Evolutionary conservation across 2,329 filamentous ascomycete genomes (phyloP).

Genomic region (Penicillium sclerotiorum): DNA sequence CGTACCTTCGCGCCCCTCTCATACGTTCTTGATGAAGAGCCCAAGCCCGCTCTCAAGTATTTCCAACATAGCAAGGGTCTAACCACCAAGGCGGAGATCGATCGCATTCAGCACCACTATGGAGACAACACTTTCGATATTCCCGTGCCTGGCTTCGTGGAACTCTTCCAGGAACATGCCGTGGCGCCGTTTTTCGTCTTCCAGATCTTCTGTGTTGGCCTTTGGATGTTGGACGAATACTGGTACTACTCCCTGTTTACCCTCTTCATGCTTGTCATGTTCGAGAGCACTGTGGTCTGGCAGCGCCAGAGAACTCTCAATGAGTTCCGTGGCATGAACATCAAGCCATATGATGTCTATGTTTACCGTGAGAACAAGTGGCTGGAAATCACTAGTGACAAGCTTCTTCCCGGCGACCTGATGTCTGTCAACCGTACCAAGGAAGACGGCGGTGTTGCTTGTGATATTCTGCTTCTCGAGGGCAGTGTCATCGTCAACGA

Average conservation of each 20-base stretch:
- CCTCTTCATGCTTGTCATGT: conserved; percentile 95
- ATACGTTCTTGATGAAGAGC: conserved; percentile 82
- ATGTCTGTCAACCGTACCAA: conserved; percentile 92
- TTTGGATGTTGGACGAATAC: conserved; percentile 99
- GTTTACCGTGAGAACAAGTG: conserved; percentile 87
- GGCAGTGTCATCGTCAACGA: conserved; percentile 98
- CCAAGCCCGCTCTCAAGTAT: conserved; percentile 73
- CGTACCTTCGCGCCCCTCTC: conserved; percentile 78
- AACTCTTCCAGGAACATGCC: conserved; percentile 97
- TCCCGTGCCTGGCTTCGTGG: conserved; percentile 90
- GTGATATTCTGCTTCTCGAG: conserved; percentile 93
- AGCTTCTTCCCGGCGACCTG: conserved; percentile 88
- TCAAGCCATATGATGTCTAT: conserved; percentile 95
- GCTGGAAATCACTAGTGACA: conserved; percentile 86
- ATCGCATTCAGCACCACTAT: conserved; percentile 86
- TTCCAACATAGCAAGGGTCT: conserved; percentile 84
- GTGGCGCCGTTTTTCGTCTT: conserved; percentile 99
- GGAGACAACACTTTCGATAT: conserved; percentile 97
- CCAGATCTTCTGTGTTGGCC: conserved; percentile 95
- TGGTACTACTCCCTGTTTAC: conserved; percentile 99
- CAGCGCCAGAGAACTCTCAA: conserved; percentile 93
- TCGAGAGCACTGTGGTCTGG: conserved; percentile 99
- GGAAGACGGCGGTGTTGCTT: conserved; percentile 94
- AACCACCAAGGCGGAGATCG: conserved; percentile 71
- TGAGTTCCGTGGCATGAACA: conserved; percentile 98